phyloP scores from a whole-genome alignment of 1,139 yeast genomes.

The Kurtzmaniella quercitrusa region DNA sequence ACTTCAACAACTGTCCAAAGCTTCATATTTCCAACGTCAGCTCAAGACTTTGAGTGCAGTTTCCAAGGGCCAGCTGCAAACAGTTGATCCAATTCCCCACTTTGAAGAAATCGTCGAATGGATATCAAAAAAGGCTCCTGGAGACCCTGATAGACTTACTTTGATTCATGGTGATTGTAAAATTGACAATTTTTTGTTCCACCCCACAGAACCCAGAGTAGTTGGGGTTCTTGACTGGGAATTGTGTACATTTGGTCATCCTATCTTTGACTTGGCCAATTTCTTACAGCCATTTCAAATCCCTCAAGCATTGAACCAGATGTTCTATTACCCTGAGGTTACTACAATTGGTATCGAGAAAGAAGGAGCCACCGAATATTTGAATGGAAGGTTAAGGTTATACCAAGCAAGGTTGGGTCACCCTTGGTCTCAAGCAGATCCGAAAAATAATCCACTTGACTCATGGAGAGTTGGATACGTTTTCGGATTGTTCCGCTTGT shows the following conservation, averaged over 20 bases:
- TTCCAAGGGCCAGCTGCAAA: conserved; percentile 46
- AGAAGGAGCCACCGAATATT: conserved; percentile 21
- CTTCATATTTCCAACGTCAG: conserved; percentile 54
- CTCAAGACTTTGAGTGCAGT: conserved; percentile 46
- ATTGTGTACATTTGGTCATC: conserved; percentile 64
- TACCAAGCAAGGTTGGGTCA: conserved; percentile 27
- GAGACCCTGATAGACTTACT: conserved; percentile 43
- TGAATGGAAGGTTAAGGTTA: conserved; percentile 22
- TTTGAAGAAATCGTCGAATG: conserved; percentile 42
- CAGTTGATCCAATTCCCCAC: conserved; percentile 49
- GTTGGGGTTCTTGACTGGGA: conserved; percentile 68
- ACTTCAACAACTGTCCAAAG: conserved; percentile 13
- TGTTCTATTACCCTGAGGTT: conserved; percentile 27
- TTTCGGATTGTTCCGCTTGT: conserved; percentile 54
- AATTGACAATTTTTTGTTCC: conserved; percentile 58
- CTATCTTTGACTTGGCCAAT: conserved; percentile 60
- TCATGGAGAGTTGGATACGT: conserved; percentile 56
- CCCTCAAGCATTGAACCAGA: conserved; percentile 31
- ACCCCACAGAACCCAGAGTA: conserved; percentile 45
- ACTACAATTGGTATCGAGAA: conserved; percentile 34
- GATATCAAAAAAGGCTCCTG: conserved; percentile 39
- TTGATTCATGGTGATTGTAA: conserved; percentile 69
- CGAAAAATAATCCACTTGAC: conserved; percentile 35
- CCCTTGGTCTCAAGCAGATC: conserved; percentile 31
- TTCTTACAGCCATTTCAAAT: conserved; percentile 54